phyloP scores from a whole-genome alignment of 139 green algal species.

The Gonium pectorale region DNA sequence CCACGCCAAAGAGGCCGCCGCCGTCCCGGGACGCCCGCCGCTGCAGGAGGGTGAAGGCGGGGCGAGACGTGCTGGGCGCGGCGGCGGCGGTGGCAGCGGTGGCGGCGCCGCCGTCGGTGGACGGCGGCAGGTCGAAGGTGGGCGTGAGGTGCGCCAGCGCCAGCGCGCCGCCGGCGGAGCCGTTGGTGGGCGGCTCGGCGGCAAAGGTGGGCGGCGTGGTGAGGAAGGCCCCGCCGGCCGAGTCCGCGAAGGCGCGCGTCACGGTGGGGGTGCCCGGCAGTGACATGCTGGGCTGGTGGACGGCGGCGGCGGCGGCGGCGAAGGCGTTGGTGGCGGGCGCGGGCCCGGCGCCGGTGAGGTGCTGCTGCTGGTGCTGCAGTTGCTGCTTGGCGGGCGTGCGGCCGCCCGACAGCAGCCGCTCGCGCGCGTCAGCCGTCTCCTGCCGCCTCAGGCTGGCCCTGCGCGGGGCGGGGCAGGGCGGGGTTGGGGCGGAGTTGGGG shows the following conservation, averaged over 20 bases:
- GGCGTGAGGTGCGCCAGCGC: neutral
- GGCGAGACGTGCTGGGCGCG: neutral
- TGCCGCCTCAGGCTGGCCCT: neutral
- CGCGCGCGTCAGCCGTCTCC: constrained; percentile 11
- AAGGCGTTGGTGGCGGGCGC: neutral
- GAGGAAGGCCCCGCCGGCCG: too few species aligned
- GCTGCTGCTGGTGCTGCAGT: too few species aligned
- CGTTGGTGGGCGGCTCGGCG: neutral
- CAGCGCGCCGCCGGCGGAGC: neutral
- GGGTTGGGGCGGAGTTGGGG: neutral
- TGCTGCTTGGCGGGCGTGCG: constrained; percentile 19
- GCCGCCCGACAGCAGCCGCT: constrained; percentile 7
- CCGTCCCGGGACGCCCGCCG: neutral
- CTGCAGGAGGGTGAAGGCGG: neutral
- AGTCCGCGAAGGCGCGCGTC: too few species aligned
- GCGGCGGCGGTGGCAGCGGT: neutral
- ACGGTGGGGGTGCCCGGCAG: too few species aligned
- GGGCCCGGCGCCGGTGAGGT: neutral
- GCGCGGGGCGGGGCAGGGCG: neutral
- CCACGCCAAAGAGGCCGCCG: too few species aligned
- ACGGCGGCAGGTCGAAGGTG: neutral
- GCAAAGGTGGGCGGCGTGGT: neutral
- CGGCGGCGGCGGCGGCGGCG: neutral
- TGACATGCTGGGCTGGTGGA: neutral
- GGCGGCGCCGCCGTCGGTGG: neutral